phyloP scores from a whole-genome alignment of 2,329 filamentous ascomycete species.

The Eutypa lata region DNA sequence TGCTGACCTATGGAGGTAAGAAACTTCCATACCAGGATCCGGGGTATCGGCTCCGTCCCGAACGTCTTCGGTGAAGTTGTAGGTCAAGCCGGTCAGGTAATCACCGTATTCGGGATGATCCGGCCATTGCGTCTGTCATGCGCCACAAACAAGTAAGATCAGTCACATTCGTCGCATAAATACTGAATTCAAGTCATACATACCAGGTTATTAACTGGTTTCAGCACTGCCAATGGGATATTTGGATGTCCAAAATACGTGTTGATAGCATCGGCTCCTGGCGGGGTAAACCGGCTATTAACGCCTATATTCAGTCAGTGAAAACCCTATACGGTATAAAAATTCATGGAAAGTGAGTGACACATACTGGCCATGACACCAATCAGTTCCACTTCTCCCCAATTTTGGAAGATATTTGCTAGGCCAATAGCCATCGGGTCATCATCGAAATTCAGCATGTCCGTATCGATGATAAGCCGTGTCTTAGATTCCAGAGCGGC shows the following conservation, averaged over 20 bases:
- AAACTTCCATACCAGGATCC: slow-evolving; percentile 10
- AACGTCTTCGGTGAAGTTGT: slow-evolving; percentile 12
- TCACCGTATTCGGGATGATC: slow-evolving; percentile 8
- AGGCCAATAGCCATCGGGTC: slow-evolving; percentile 11
- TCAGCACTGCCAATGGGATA: slow-evolving; percentile 10
- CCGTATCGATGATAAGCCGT: slow-evolving; percentile 12
- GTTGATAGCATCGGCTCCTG: slow-evolving; percentile 13
- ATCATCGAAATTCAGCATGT: slow-evolving; percentile 12
- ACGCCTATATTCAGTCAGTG: slow-evolving; percentile 5
- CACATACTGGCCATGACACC: slow-evolving; percentile 13
- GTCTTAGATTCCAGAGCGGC: slow-evolving; percentile 3
- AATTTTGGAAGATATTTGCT: slow-evolving; percentile 11
- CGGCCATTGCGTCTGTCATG: slow-evolving; percentile 9
- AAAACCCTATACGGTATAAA: not conserved
- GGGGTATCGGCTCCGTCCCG: slow-evolving; percentile 9
- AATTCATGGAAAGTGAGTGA: not conserved
- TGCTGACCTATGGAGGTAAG: no score
- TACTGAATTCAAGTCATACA: not conserved
- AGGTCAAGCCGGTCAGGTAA: slow-evolving; percentile 11
- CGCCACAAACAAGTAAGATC: not conserved
- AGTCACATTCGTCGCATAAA: no score
- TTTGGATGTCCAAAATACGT: slow-evolving; percentile 12
- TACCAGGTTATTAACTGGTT: slow-evolving; percentile 13
- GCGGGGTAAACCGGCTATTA: slow-evolving; percentile 11
- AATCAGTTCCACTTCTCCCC: slow-evolving; percentile 13